phyloP scores from a whole-genome alignment of 2,329 filamentous ascomycete genomes.

The Elsinoe fawcettii region DNA sequence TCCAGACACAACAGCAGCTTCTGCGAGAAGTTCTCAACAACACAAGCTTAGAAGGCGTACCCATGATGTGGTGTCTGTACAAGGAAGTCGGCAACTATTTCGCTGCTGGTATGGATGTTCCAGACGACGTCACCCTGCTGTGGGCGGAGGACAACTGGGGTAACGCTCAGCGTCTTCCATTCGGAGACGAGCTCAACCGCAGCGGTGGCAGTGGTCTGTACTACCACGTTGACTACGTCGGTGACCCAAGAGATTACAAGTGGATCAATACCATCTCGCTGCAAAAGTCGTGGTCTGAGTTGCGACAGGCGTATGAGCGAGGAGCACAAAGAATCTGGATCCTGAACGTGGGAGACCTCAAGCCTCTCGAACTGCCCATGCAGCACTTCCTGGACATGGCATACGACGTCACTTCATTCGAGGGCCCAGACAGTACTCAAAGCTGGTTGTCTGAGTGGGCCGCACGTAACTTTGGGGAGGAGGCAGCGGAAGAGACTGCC shows the following conservation, averaged over 20 bases:
- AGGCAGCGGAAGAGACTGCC: constrained; percentile 43
- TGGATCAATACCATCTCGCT: constrained; percentile 61
- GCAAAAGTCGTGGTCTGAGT: constrained; percentile 58
- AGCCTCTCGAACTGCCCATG: constrained; percentile 58
- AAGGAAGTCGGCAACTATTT: constrained; percentile 67
- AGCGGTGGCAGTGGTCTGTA: constrained; percentile 59
- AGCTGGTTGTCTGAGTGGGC: constrained; percentile 53
- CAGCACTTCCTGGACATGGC: constrained; percentile 61
- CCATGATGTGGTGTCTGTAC: constrained; percentile 67
- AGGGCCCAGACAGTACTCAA: constrained; percentile 44
- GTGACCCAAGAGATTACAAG: constrained; percentile 41
- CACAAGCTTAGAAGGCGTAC: constrained; percentile 45
- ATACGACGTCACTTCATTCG: constrained; percentile 54
- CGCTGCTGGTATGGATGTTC: constrained; percentile 53
- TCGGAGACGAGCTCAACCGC: constrained; percentile 51
- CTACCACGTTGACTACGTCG: constrained; percentile 59
- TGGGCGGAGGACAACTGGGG: constrained; percentile 65
- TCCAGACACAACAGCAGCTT: constrained; percentile 53
- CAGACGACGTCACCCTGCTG: constrained; percentile 59
- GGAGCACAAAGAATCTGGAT: constrained; percentile 57
- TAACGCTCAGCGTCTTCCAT: constrained; percentile 55
- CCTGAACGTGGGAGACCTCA: constrained; percentile 60
- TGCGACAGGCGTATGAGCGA: constrained; percentile 54
- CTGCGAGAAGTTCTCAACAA: constrained; percentile 49
- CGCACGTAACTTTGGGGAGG: constrained; percentile 48